Evolutionary conservation across 768 basidiomycete genomes (phyloP), one percentile per base, ranked within the genome.

Genomic region (Termitomyces sp.): DNA sequence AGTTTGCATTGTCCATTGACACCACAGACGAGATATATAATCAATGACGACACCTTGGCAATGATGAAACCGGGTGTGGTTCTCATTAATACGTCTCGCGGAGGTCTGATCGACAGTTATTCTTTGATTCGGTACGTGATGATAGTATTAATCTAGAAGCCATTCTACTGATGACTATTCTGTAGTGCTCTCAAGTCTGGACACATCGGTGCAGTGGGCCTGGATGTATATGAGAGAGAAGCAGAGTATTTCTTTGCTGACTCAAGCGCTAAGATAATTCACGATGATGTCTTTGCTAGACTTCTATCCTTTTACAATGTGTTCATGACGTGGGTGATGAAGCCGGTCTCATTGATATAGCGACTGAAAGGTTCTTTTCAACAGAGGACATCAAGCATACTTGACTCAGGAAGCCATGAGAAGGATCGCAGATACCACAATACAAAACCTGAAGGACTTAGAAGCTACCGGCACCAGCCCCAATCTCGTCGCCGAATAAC

Each of bases 291-390:
- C 17, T 76, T 77, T 56, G 73, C 73, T 21, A 71, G 76, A n/a
- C 65, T 77, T n/a, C 61, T 77, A 16, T 72, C 75, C 0, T 77
- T 77, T 61, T 76, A 76, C 63, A 77, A 76, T 56, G 76, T 77
- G 32, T 76, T 75, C 55, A 70, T 77, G 72, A 77, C 70, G 76
- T 73, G 54, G 54, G 63, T 42, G 64, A 34, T 47, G 19, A 3
- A 6, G 46, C 21, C 34, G 2, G 9, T 43, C 19, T 41, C 17
- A 12, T 19, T 11, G n/a, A 32, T 5, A 16, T 51, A 25, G 16
- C 8, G 39, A 12, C 32, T 44, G 35, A 35, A 44, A 49, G 16
- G 32, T n/a, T 32, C 11, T 21, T 0, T 11, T 10, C 0, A 12
- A 32, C 50, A 77, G 76, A 27, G 76, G 76, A 5, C 75, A 77